Conservation (phyloP, 2,329 filamentous ascomycete species). For the Trichoderma hamatum region DNA sequence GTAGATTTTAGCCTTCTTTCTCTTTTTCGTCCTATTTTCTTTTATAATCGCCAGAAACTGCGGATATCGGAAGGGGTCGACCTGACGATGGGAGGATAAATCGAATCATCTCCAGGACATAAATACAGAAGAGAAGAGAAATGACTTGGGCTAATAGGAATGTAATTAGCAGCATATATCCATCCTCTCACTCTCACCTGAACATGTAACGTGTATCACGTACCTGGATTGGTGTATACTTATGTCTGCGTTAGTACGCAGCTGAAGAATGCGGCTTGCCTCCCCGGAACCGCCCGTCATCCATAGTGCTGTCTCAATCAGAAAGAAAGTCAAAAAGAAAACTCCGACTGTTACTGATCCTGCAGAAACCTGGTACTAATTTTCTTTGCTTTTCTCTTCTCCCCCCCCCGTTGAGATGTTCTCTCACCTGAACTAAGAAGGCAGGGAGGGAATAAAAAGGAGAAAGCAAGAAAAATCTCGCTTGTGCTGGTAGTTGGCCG, state of each 20-base stretch:
- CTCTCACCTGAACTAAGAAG: not conserved
- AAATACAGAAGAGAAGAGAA: not conserved
- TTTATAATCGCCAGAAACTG: not conserved
- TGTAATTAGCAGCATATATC: not conserved
- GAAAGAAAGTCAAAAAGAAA: not conserved
- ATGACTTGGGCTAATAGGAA: too few species aligned
- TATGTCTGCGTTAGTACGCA: not conserved
- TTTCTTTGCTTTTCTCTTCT: not conserved
- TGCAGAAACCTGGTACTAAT: not conserved
- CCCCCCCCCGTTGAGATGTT: not conserved
- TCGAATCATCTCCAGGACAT: not conserved
- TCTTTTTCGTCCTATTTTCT: not conserved
- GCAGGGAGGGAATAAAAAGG: not conserved
- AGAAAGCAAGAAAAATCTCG: conserved; percentile 9
- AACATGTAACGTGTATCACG: not conserved
- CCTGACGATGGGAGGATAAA: not conserved
- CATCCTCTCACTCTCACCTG: not conserved
- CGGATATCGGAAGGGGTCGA: not conserved
- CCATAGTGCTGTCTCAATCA: conserved; percentile 4
- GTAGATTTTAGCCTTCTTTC: not conserved
- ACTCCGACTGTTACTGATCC: not conserved
- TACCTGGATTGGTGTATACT: not conserved
- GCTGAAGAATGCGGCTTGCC: conserved; percentile 9
- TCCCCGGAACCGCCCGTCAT: not conserved
- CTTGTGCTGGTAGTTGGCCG: not conserved